These are phyloP conservation scores for Diaporthe sp. DNA, from an alignment of 2,329 filamentous ascomycete genomes.

Conservation along the genomic window DNA sequence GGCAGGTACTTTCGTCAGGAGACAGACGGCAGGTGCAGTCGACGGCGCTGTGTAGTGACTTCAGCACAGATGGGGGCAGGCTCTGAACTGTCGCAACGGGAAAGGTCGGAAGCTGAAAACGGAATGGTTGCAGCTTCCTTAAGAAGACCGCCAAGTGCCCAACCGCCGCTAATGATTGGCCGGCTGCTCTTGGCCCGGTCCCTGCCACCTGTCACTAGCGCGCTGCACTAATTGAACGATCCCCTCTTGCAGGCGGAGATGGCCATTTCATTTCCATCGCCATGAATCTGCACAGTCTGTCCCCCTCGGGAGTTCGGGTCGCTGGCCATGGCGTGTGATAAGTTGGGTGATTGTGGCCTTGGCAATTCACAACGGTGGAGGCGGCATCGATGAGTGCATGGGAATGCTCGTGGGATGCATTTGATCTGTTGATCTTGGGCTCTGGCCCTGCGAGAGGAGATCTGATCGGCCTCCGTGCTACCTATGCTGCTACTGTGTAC, in stretches of 20 bases:
- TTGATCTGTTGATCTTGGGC: slow-evolving; percentile 13
- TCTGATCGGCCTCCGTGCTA: slow-evolving; percentile 33
- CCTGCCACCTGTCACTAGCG: slow-evolving; percentile 9
- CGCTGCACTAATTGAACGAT: slow-evolving; percentile 13
- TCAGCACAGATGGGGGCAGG: not conserved
- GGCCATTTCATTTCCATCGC: slow-evolving; percentile 26
- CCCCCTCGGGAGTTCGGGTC: slow-evolving; percentile 23
- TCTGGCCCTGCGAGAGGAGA: slow-evolving; percentile 25
- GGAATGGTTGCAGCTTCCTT: slow-evolving; percentile 31
- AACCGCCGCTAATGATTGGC: slow-evolving; percentile 24
- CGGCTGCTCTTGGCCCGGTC: not conserved
- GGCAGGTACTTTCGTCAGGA: not conserved
- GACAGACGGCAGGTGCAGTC: not conserved
- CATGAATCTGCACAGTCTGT: not conserved
- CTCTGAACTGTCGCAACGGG: slow-evolving; percentile 22
- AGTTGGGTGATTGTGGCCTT: slow-evolving; percentile 27
- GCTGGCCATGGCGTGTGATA: slow-evolving; percentile 29
- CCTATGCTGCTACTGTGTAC: slow-evolving; percentile 9
- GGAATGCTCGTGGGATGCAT: not conserved
- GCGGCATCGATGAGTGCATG: not conserved
- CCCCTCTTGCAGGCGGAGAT: slow-evolving; percentile 18
- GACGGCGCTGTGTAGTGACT: slow-evolving; percentile 12
- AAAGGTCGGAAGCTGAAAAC: slow-evolving; percentile 31
- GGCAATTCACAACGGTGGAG: slow-evolving; percentile 11
- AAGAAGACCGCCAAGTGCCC: slow-evolving; percentile 30